A percentile compares a stretch with the other conserved stretches of the same genome.
These are phyloP conservation scores for Cladobotryum mycophilum DNA, from an alignment of 2,329 filamentous ascomycete genomes.

Conservation along the genomic window DNA sequence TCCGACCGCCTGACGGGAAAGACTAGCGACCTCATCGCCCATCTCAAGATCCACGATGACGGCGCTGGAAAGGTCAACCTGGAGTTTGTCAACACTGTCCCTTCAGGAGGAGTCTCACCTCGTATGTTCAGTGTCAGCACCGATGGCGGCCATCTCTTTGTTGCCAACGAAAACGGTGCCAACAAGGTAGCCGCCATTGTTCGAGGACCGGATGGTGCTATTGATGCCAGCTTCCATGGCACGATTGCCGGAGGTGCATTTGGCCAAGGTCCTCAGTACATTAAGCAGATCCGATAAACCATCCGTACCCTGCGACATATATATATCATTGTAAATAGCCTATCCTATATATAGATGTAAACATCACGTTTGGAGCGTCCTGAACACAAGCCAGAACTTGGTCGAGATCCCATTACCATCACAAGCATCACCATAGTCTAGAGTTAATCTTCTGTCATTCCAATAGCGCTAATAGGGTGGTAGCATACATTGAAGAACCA, in stretches of 20 bases:
- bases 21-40: slow-evolving; percentile 40
- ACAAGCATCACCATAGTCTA: no score
- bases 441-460: no score
- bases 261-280: slow-evolving; percentile 7
- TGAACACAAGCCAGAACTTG: no score
- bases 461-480: no score
- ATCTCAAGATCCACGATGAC: slow-evolving; percentile 33
- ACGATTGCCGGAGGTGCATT: slow-evolving; percentile 1
- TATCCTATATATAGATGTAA: no score
- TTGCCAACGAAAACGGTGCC: slow-evolving; percentile 41
- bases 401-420: no score
- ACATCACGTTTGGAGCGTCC: no score
- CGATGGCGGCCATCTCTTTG: slow-evolving; percentile 34
- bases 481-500: no score
- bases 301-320: no score
- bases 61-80: slow-evolving; percentile 23
- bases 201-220: slow-evolving; percentile 1
- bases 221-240: slow-evolving; percentile 2
- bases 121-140: slow-evolving; percentile 41
- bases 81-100: slow-evolving; percentile 27
- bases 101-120: slow-evolving; percentile 32
- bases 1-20: slow-evolving; percentile 45
- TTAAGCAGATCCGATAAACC: slow-evolving; percentile 5
- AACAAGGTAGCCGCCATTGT: slow-evolving; percentile 34
- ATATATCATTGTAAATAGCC: no score